A percentile compares a stretch with the other conserved stretches of the same genome.
Evolutionary conservation across 805 yeast species (phyloP).

Genomic region (Saccharomycopsis javanensis): DNA sequence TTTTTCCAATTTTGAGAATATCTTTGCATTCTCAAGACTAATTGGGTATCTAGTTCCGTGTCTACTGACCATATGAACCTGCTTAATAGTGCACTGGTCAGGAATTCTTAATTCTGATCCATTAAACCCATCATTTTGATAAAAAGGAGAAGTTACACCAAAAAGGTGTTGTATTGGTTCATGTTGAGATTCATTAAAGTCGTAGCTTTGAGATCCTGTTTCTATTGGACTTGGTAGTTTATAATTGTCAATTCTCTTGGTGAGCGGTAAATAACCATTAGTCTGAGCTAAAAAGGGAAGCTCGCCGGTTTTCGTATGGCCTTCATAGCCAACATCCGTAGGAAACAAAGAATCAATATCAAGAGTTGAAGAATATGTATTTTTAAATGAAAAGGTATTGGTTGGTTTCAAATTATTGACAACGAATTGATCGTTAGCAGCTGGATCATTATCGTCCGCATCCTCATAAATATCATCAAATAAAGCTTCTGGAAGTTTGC

Average conservation of each 20-base stretch:
- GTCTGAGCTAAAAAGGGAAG: conserved; percentile 17
- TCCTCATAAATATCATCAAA: not conserved
- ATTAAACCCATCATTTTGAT: conserved; percentile 10
- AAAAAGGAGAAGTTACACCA: conserved; percentile 17
- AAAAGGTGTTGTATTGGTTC: conserved; percentile 15
- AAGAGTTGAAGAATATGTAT: not conserved
- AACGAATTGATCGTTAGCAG: not conserved
- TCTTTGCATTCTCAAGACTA: conserved; percentile 13
- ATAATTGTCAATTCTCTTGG: conserved; percentile 1
- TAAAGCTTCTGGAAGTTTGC: not conserved
- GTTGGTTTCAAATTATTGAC: not conserved
- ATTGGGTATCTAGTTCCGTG: conserved; percentile 77
- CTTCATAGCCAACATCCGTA: conserved; percentile 11
- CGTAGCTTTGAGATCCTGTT: conserved; percentile 17
- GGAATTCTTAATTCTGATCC: conserved; percentile 17
- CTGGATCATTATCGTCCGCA: not conserved
- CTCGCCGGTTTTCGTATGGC: conserved; percentile 7
- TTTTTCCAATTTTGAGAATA: conserved; percentile 22
- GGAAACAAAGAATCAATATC: conserved; percentile 4
- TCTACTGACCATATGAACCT: conserved; percentile 61
- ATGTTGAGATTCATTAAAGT: conserved; percentile 6
- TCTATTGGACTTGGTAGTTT: conserved; percentile 18
- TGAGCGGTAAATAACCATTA: not conserved
- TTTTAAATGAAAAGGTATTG: not conserved
- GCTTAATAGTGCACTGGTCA: conserved; percentile 43